Percentiles rank a stretch among this genome's conserved stretches.
Conservation (phyloP, 345 rosid species). For the Ceriops zippeliana region DNA sequence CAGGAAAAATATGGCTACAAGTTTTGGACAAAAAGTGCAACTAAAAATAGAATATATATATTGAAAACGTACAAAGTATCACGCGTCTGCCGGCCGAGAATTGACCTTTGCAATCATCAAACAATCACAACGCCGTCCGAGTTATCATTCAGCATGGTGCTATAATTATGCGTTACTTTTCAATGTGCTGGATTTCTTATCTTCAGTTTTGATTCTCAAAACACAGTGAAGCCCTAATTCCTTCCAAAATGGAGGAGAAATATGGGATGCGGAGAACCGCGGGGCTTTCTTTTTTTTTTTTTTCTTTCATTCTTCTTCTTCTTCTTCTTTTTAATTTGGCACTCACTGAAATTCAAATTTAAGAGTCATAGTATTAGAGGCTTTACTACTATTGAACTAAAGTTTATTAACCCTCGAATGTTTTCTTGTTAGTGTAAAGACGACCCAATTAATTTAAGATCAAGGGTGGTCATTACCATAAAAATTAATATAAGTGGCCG, state of each 20-base stretch:
- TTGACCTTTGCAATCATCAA: not conserved
- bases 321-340: no score
- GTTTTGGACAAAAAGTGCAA: no score
- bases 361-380: no score
- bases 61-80: not conserved
- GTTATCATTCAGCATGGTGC: not conserved
- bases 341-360: no score
- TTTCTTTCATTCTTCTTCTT: not conserved
- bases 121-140: not conserved
- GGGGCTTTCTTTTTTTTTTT: not conserved
- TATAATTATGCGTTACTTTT: not conserved
- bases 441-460: no score
- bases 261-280: slow-evolving; percentile 1
- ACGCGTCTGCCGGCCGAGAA: not conserved
- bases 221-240: not conserved
- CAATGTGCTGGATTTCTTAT: not conserved
- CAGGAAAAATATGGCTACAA: no score
- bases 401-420: no score
- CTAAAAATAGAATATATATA: not conserved
- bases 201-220: not conserved
- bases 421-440: no score
- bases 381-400: no score
- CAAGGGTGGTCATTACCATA: no score
- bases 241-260: not conserved
- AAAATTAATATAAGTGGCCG: no score